Percentiles rank a stretch among this genome's conserved stretches.
These are phyloP conservation scores for Trematosphaeria pertusa DNA, from an alignment of 2,329 filamentous ascomycete genomes.

Conservation along the genomic window DNA sequence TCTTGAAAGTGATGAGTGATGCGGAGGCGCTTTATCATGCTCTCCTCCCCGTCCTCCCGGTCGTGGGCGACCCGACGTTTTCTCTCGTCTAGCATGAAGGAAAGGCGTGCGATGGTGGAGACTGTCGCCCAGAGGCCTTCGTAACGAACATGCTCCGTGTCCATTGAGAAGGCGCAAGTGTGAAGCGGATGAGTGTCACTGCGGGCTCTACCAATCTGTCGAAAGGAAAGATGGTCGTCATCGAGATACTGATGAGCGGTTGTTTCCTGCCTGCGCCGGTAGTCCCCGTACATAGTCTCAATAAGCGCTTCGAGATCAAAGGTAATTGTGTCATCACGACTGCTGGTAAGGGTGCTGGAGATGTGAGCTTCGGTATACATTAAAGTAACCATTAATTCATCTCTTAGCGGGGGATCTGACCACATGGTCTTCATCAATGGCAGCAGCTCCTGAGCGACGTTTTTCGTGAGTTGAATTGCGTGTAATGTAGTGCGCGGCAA, in stretches of 20 bases:
- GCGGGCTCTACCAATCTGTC: slow-evolving; percentile 47
- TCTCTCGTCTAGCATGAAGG: slow-evolving; percentile 41
- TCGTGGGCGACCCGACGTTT: slow-evolving; percentile 22
- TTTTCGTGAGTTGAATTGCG: slow-evolving; percentile 67
- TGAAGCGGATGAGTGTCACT: slow-evolving; percentile 32
- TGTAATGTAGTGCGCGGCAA: slow-evolving; percentile 72
- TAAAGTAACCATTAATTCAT: slow-evolving; percentile 76
- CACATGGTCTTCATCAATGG: slow-evolving; percentile 79
- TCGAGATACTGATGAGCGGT: slow-evolving; percentile 61
- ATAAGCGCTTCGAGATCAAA: slow-evolving; percentile 67
- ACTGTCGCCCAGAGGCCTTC: slow-evolving; percentile 48
- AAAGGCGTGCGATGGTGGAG: slow-evolving; percentile 48
- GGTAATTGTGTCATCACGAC: slow-evolving; percentile 34
- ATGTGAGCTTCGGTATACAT: slow-evolving; percentile 63
- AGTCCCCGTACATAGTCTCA: slow-evolving; percentile 78
- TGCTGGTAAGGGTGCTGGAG: slow-evolving; percentile 34
- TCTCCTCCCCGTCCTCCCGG: slow-evolving; percentile 29
- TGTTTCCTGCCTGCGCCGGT: slow-evolving; percentile 71
- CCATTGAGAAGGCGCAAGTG: slow-evolving; percentile 44
- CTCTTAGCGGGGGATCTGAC: slow-evolving; percentile 68
- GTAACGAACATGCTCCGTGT: slow-evolving; percentile 33
- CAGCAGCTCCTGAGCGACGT: slow-evolving; percentile 67
- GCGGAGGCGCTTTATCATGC: slow-evolving; percentile 47
- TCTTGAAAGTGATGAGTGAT: slow-evolving; percentile 48
- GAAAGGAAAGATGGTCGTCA: slow-evolving; percentile 72